Percentiles rank a stretch among this genome's conserved stretches.
phyloP scores from a whole-genome alignment of 257 asterid species.

The Solanum tarijense region DNA sequence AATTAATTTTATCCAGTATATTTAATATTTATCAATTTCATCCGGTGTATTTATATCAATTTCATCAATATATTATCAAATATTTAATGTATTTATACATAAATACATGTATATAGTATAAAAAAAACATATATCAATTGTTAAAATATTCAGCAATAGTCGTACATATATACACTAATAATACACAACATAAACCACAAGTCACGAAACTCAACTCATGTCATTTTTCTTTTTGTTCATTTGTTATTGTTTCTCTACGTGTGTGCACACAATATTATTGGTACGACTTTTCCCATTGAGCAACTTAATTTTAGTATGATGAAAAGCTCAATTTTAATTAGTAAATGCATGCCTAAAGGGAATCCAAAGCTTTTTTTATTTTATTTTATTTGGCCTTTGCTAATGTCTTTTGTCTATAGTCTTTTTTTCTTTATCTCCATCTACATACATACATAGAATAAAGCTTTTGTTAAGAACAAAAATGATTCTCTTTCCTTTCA shows the following conservation, averaged over 20 bases:
- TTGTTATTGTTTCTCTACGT: not conserved
- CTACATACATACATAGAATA: not conserved
- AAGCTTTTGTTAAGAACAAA: not conserved
- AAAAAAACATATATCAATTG: not conserved
- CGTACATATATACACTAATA: too few relatives aligned
- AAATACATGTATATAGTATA: too few relatives aligned
- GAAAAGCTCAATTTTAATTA: not conserved
- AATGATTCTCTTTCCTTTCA: constrained; percentile 1
- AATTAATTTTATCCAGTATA: not conserved
- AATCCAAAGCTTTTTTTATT: constrained; percentile 14
- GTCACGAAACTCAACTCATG: not conserved
- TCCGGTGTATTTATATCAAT: too few relatives aligned
- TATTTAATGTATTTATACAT: too few relatives aligned
- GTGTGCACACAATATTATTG: not conserved
- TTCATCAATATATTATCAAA: not conserved
- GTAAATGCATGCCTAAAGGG: not conserved
- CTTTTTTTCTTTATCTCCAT: not conserved
- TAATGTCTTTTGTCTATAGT: constrained; percentile 7
- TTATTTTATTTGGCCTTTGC: not conserved
- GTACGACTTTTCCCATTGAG: not conserved
- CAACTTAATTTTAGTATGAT: not conserved
- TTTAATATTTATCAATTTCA: too few relatives aligned
- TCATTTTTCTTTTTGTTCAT: not conserved
- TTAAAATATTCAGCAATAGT: too few relatives aligned
- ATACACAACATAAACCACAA: not conserved